Evolutionary conservation across 805 yeast genomes (phyloP), one percentile per base, ranked within the genome.

Genomic region (Kuraishia ogatae): DNA sequence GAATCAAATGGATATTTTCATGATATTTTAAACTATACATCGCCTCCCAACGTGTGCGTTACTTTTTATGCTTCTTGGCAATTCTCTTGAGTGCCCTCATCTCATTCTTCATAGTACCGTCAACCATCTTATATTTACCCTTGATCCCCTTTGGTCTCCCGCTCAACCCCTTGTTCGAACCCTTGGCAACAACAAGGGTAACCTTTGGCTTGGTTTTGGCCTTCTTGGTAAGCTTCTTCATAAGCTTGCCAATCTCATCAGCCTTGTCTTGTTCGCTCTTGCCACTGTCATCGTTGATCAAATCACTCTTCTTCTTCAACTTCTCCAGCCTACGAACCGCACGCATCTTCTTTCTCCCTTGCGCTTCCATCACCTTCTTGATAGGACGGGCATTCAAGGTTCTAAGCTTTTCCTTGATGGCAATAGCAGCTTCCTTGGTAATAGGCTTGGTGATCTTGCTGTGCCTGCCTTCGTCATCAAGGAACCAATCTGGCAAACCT

Each of bases 61-160:
- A 50, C 22, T 86, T 86, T 73, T 82, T 87, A 66, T 85, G 78
- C 76, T 89, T 90, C 80, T 92, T 94, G 24, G 90, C 87, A 61
- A 92, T 89, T 69, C 98, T 84, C 66, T 81, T 85, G 66, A 93
- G 76, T 15, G 98, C 97, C 62, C 99, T 79, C 78, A 87, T 92
- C 74, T 94, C 99, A 71, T 94, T 94, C 88, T 94, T 94, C 87
- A 90, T 77, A 21, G 85, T 89, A 78, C 98, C 98, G 73, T 94
- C 99, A 63, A 94, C 98, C 99, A 94, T 94, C 85, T 89, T 94
- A 76, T 94, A 94, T 70, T 89, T 91, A 73, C 99, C 99, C 71
- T 85, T 90, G 62, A 94, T 83, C 70, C 99, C 99, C 74, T 83
- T 87, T 48, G 99, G 99, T 76, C 99, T 87, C 55, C 99, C 99